Conservation (phyloP, 2,329 filamentous ascomycete species). For the Claviceps sp. region DNA sequence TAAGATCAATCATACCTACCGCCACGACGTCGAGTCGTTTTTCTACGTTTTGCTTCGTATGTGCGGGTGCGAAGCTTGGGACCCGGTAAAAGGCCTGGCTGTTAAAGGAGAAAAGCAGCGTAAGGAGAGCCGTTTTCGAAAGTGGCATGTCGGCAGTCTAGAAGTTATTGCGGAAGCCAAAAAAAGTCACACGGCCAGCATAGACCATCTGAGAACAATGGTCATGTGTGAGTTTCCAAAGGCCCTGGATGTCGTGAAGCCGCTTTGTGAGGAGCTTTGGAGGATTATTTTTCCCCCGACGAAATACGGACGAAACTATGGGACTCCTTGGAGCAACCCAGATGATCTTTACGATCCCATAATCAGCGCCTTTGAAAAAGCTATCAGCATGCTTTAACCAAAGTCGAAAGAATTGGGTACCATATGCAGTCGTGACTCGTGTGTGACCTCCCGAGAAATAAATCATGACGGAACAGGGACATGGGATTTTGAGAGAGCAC, state of each 20-base stretch:
- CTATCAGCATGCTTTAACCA: not conserved
- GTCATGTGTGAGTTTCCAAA: too few species aligned
- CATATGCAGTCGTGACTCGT: not conserved
- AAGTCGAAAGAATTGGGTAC: not conserved
- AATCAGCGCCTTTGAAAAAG: conserved; percentile 3
- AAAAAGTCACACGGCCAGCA: too few species aligned
- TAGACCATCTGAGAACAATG: rapidly evolving
- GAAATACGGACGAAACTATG: not conserved
- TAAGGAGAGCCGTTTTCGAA: too few species aligned
- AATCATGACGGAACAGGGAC: not conserved
- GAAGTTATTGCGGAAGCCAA: too few species aligned
- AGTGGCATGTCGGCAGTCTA: too few species aligned
- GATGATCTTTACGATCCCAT: conserved; percentile 4
- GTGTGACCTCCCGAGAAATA: rapidly evolving
- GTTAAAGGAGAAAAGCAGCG: too few species aligned
- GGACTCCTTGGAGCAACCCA: conserved; percentile 7
- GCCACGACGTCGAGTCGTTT: conserved; percentile 7
- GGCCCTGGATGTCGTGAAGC: too few species aligned
- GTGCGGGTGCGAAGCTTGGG: conserved; percentile 7
- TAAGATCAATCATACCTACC: conserved; percentile 14
- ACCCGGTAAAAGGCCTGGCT: not conserved
- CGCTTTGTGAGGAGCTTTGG: too few species aligned
- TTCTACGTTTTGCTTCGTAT: conserved; percentile 10
- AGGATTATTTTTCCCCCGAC: too few species aligned
- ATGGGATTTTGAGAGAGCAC: not conserved